Evolutionary conservation across 331 rosid genomes (phyloP).

Genomic region (Malus hybrid): DNA sequence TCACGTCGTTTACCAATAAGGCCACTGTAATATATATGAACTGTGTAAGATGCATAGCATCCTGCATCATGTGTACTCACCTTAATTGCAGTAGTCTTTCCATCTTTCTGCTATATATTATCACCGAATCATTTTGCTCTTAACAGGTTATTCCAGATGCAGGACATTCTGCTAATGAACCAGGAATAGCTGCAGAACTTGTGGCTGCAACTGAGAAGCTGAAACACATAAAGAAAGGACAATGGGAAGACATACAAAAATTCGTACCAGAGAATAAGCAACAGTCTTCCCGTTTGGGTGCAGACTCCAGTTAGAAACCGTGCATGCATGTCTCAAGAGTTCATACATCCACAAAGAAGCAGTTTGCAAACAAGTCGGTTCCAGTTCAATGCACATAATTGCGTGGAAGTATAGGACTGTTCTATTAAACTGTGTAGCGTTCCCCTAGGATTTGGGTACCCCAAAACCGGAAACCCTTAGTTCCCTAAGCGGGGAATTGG

Average conservation of each 20-base stretch:
- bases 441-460: not conserved
- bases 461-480: not conserved
- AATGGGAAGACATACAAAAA: slow-evolving; percentile 14
- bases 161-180: slow-evolving; percentile 94
- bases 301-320: not conserved
- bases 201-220: slow-evolving; percentile 87
- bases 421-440: not conserved
- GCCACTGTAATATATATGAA: not conserved
- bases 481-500: not conserved
- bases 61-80: not conserved
- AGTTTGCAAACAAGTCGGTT: not conserved
- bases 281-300: not conserved
- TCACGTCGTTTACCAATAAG: no score
- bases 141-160: slow-evolving; percentile 76
- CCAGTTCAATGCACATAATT: not conserved
- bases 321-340: not conserved
- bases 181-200: slow-evolving; percentile 81
- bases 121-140: slow-evolving; percentile 15
- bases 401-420: not conserved
- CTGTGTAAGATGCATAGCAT: not conserved
- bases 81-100: not conserved
- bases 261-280: not conserved
- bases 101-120: not conserved
- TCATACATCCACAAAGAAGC: not conserved
- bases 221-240: slow-evolving; percentile 43